phyloP scores from a whole-genome alignment of 2,329 filamentous ascomycete genomes.

The Ophiostoma tasmaniense region DNA sequence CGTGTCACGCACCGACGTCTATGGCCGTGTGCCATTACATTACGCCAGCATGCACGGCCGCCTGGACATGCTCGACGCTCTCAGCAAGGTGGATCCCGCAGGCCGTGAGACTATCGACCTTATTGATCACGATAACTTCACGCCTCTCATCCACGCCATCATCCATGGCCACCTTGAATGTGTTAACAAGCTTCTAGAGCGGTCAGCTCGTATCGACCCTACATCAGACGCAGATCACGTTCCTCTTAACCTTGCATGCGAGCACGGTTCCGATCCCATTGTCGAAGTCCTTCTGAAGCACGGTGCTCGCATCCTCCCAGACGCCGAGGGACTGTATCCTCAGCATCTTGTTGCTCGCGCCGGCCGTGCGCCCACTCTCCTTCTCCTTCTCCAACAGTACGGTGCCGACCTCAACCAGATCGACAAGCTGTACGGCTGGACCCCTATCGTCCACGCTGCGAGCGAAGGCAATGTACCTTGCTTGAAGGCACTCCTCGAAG shows the following conservation, averaged over 20 bases:
- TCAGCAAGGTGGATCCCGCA: slow-evolving; percentile 55
- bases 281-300: slow-evolving; percentile 77
- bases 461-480: slow-evolving; percentile 92
- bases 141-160: slow-evolving; percentile 88
- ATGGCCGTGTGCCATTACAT: slow-evolving; percentile 85
- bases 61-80: slow-evolving; percentile 68
- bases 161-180: slow-evolving; percentile 77
- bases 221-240: slow-evolving; percentile 83
- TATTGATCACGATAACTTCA: slow-evolving; percentile 96
- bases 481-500: slow-evolving; percentile 69
- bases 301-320: slow-evolving; percentile 74
- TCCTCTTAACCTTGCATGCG: slow-evolving; percentile 87
- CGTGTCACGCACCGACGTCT: slow-evolving; percentile 77
- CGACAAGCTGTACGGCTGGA: slow-evolving; percentile 97
- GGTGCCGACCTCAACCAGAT: slow-evolving; percentile 85
- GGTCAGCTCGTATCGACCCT: slow-evolving; percentile 78
- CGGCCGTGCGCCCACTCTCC: slow-evolving; percentile 68
- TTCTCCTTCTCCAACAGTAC: slow-evolving; percentile 73
- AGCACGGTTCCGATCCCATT: slow-evolving; percentile 78
- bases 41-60: slow-evolving; percentile 95
- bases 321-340: slow-evolving; percentile 94
- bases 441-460: slow-evolving; percentile 88
- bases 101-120: slow-evolving; percentile 70
- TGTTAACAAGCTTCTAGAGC: slow-evolving; percentile 66
- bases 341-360: slow-evolving; percentile 92